These are phyloP conservation scores for Candida adriatica DNA, from an alignment of 805 yeast genomes.

Conservation along the genomic window DNA sequence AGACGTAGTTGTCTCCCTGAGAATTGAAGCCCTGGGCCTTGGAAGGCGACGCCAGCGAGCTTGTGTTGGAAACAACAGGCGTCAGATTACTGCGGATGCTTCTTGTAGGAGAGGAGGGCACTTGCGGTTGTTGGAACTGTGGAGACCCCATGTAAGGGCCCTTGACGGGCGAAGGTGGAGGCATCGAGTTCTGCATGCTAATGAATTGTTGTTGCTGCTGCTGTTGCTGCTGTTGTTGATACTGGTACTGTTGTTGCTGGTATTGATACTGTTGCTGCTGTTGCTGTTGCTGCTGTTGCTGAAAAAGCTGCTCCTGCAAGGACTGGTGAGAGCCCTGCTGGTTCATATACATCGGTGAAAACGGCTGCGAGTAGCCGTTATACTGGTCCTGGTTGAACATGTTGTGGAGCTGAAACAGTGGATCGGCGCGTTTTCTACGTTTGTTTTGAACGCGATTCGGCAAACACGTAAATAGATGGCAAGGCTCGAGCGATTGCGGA, in stretches of 20 bases:
- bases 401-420: too few relatives aligned
- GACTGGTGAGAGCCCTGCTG: slow-evolving; percentile 35
- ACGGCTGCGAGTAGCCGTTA: slow-evolving; percentile 17
- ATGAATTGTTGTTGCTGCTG: slow-evolving; percentile 16
- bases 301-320: slow-evolving; percentile 30
- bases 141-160: slow-evolving; percentile 22
- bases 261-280: slow-evolving; percentile 27
- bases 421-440: not conserved
- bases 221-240: slow-evolving; percentile 22
- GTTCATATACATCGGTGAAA: slow-evolving; percentile 29
- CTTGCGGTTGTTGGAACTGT: slow-evolving; percentile 23
- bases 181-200: slow-evolving; percentile 24
- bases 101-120: slow-evolving; percentile 28
- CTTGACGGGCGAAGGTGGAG: slow-evolving; percentile 21
- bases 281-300: slow-evolving; percentile 27
- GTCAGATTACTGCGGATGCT: slow-evolving; percentile 23
- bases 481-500: too few relatives aligned
- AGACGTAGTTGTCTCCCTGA: slow-evolving; percentile 17
- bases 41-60: slow-evolving; percentile 17
- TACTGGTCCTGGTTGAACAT: slow-evolving; percentile 18
- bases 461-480: too few relatives aligned
- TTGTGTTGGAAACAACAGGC: slow-evolving; percentile 19
- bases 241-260: slow-evolving; percentile 26
- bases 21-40: slow-evolving; percentile 5
- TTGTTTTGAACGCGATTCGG: not conserved